Conservation (phyloP, 768 basidiomycete species). For the Trametes punicea region DNA sequence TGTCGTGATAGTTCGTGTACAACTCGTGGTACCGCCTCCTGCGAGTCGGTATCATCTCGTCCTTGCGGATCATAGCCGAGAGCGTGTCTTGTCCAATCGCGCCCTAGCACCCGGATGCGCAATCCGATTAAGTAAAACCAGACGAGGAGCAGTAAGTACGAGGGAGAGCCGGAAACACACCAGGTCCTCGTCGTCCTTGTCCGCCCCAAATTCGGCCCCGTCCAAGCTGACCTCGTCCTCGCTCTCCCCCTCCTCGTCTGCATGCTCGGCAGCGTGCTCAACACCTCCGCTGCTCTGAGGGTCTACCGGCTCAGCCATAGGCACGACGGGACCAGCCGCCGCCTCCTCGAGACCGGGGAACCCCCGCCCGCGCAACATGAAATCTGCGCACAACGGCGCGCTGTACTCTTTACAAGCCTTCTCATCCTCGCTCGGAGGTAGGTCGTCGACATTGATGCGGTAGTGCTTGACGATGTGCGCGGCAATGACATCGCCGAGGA, state of each 20-base stretch:
- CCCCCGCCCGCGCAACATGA: slow-evolving; percentile 20
- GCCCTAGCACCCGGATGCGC: slow-evolving; percentile 43
- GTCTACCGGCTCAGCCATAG: background rate
- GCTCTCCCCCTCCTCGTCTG: slow-evolving; percentile 1
- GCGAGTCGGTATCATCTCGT: slow-evolving; percentile 60
- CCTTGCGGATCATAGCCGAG: slow-evolving; percentile 69
- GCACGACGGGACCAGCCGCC: slow-evolving; percentile 3
- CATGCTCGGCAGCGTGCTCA: slow-evolving; percentile 1
- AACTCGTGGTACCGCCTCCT: slow-evolving; percentile 52
- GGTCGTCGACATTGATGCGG: slow-evolving; percentile 48
- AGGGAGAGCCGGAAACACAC: slow-evolving; percentile 15
- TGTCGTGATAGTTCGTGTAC: slow-evolving; percentile 37
- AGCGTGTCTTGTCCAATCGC: slow-evolving; percentile 69
- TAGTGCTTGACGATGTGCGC: slow-evolving; percentile 48
- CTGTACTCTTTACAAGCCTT: slow-evolving; percentile 42
- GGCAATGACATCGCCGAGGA: slow-evolving; percentile 41
- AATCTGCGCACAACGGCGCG: slow-evolving; percentile 56
- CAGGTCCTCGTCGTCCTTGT: slow-evolving; percentile 14
- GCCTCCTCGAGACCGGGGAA: background rate
- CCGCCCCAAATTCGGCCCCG: background rate
- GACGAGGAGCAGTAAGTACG: background rate
- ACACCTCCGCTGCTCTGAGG: background rate
- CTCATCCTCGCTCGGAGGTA: slow-evolving; percentile 53
- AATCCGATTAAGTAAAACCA: background rate
- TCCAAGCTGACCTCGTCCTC: slow-evolving; percentile 1